Conservation (phyloP, 2,329 filamentous ascomycete species). For the Monosporascus sp. region DNA sequence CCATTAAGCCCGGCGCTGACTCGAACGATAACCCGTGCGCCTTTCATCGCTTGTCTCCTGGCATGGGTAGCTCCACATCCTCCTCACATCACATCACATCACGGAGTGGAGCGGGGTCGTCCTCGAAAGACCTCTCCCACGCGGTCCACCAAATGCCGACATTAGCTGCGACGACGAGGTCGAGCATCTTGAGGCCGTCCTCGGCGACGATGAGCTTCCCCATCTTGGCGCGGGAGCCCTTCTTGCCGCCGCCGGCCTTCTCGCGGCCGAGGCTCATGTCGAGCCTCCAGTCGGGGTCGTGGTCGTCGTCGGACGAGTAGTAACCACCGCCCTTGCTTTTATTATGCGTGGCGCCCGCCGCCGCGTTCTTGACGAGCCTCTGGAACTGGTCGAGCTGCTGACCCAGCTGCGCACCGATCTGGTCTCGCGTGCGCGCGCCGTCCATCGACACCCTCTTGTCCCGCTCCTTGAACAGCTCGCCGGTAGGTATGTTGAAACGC, state of each 20-base stretch:
- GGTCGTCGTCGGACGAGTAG: conserved; percentile 31
- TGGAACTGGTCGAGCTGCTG: conserved; percentile 26
- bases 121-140: conserved; percentile 54
- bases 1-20: no score
- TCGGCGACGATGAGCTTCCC: conserved; percentile 88
- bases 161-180: conserved; percentile 85
- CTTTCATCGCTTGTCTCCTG: no score
- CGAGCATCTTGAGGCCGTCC: conserved; percentile 92
- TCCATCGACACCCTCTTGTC: conserved; percentile 31
- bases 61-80: no score
- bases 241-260: conserved; percentile 77
- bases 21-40: no score
- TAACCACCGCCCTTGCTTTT: background rate
- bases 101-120: background rate
- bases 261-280: conserved; percentile 77
- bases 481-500: conserved; percentile 77
- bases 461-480: conserved; percentile 38
- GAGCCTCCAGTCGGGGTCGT: conserved; percentile 42
- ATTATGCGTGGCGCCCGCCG: conserved; percentile 8
- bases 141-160: conserved; percentile 91
- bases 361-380: conserved; percentile 20
- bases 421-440: conserved; percentile 22
- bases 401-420: conserved; percentile 21
- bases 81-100: no score
- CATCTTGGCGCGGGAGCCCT: conserved; percentile 83